A percentile compares a stretch with the other conserved stretches of the same genome.
phyloP scores from a whole-genome alignment of 2,329 filamentous ascomycete species.

The Aureobasidium leucospermi region DNA sequence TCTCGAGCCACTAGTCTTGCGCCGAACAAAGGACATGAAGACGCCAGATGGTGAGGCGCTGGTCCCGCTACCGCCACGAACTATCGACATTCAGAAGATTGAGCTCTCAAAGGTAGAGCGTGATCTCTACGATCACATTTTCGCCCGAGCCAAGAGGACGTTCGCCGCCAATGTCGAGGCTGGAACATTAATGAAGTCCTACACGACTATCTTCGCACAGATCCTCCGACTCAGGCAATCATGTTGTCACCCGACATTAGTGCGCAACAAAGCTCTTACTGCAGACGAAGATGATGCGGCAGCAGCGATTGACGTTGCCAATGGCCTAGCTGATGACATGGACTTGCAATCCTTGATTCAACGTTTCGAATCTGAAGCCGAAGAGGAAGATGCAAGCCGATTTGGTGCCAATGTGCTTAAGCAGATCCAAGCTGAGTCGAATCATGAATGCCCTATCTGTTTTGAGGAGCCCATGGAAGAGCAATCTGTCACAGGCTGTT shows the following conservation, averaged over 20 bases:
- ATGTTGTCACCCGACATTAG: slow-evolving; percentile 87
- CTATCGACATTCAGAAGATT: slow-evolving; percentile 77
- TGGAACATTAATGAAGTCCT: slow-evolving; percentile 89
- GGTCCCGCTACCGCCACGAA: slow-evolving; percentile 73
- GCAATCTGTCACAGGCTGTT: slow-evolving; percentile 90
- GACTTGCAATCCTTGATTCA: slow-evolving; percentile 80
- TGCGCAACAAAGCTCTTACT: slow-evolving; percentile 74
- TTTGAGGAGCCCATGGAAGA: slow-evolving; percentile 93
- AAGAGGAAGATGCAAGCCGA: slow-evolving; percentile 54
- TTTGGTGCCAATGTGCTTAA: slow-evolving; percentile 83
- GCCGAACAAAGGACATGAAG: slow-evolving; percentile 96
- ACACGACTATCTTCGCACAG: slow-evolving; percentile 94
- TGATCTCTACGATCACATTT: slow-evolving; percentile 90
- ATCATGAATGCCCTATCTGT: slow-evolving; percentile 89
- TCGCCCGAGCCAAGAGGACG: slow-evolving; percentile 69
- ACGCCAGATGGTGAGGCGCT: slow-evolving; percentile 77
- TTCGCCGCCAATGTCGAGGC: slow-evolving; percentile 83
- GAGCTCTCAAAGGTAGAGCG: slow-evolving; percentile 78
- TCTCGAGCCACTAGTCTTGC: slow-evolving; percentile 86
- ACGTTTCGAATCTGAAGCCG: slow-evolving; percentile 61
- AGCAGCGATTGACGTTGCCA: slow-evolving; percentile 67
- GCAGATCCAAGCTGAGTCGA: slow-evolving; percentile 84
- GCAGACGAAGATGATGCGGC: slow-evolving; percentile 82
- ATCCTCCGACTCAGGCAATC: slow-evolving; percentile 87
- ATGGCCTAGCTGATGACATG: slow-evolving; percentile 89